These are phyloP conservation scores for Gonapodya prolifera DNA, from an alignment of 192 early-diverging fungal genomes.

Conservation along the genomic window DNA sequence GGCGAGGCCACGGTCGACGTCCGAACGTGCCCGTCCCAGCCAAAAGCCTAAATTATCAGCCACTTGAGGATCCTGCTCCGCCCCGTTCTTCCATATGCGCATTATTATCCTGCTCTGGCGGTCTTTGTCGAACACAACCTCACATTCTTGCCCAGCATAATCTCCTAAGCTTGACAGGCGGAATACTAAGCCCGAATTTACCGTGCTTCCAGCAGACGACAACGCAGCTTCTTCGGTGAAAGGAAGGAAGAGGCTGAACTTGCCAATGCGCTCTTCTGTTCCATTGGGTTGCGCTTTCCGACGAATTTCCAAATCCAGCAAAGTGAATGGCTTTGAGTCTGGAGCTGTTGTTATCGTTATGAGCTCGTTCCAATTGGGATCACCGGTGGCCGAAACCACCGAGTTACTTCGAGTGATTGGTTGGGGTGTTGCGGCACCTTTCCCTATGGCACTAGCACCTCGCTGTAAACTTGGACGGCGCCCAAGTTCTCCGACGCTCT, in stretches of 20 bases:
- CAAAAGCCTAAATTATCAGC: background rate
- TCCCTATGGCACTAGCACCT: background rate
- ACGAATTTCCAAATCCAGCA: background rate
- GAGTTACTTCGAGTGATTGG: background rate
- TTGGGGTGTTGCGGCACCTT: background rate
- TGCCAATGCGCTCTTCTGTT: background rate
- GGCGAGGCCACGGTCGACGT: background rate
- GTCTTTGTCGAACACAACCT: background rate
- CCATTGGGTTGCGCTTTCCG: background rate
- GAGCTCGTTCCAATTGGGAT: background rate
- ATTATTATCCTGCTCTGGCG: background rate
- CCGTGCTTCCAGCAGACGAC: background rate
- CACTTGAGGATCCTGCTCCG: background rate
- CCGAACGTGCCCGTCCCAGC: background rate
- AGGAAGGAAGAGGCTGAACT: background rate
- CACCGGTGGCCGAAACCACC: background rate
- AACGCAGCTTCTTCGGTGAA: background rate
- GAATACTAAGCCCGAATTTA: background rate
- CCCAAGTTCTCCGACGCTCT: background rate
- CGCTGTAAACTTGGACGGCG: background rate
- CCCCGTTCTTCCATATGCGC: background rate
- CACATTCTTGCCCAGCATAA: background rate
- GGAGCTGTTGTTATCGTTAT: background rate
- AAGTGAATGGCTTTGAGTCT: background rate
- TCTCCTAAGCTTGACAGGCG: background rate